Conservation (phyloP, 139 green algal species). For the Edaphochlamys debaryana region DNA sequence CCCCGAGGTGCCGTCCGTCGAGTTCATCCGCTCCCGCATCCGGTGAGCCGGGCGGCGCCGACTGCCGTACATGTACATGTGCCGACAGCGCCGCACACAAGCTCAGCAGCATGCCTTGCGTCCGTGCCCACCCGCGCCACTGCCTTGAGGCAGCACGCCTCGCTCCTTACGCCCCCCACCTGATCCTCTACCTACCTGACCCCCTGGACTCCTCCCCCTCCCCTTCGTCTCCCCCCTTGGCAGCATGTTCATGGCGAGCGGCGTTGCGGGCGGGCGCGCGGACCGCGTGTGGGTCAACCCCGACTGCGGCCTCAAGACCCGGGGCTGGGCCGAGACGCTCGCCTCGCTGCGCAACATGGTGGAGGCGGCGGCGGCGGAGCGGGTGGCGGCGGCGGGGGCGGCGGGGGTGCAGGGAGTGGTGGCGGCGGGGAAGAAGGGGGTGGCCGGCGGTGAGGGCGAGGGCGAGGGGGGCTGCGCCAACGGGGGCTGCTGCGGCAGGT, state of each 20-base stretch:
- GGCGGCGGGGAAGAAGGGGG: background rate
- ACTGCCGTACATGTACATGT: too few species aligned
- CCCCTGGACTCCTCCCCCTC: background rate
- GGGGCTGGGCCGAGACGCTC: conserved; percentile 65
- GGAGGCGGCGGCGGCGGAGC: conserved; percentile 41
- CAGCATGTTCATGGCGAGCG: conserved; percentile 76
- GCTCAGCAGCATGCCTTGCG: too few species aligned
- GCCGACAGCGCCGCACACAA: too few species aligned
- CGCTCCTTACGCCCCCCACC: too few species aligned
- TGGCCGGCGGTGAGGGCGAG: background rate
- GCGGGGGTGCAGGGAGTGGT: background rate
- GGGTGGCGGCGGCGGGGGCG: conserved; percentile 8
- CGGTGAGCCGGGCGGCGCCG: too few species aligned
- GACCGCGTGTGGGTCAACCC: conserved; percentile 85
- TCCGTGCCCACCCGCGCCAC: too few species aligned
- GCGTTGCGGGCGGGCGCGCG: conserved; percentile 66
- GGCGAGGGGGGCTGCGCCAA: background rate
- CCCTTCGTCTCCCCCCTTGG: background rate
- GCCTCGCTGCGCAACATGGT: conserved; percentile 67
- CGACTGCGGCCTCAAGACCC: conserved; percentile 87
- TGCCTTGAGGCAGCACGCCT: too few species aligned
- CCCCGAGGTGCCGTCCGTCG: too few species aligned
- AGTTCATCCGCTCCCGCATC: too few species aligned
- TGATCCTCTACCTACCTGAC: too few species aligned
- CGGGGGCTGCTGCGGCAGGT: background rate